phyloP scores from a whole-genome alignment of 345 rosid species.

The Bruguiera sexangula region DNA sequence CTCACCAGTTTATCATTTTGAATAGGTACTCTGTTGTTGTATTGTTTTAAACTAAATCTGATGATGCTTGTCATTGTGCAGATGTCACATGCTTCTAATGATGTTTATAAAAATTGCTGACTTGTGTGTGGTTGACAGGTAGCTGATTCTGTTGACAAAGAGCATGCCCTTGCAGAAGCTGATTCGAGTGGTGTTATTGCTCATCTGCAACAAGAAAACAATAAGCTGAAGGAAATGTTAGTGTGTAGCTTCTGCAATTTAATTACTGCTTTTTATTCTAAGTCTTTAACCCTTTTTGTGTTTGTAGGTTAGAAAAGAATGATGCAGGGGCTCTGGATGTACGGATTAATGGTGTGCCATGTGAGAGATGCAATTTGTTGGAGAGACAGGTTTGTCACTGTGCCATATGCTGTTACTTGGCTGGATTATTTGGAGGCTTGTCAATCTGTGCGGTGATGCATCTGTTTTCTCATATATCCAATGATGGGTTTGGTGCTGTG shows the following conservation, averaged over 20 bases:
- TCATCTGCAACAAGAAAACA: conserved; percentile 56
- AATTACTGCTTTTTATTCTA: background rate
- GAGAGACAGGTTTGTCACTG: conserved; percentile 51
- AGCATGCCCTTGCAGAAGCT: conserved; percentile 18
- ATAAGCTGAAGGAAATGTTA: conserved; percentile 55
- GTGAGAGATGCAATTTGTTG: conserved; percentile 47
- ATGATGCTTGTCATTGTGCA: too few relatives aligned
- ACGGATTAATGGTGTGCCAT: conserved; percentile 31
- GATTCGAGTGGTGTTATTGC: conserved; percentile 27
- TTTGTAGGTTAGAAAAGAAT: conserved; percentile 39
- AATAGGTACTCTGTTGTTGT: too few relatives aligned
- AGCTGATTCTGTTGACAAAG: conserved; percentile 7
- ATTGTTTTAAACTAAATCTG: background rate
- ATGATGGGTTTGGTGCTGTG: too few relatives aligned
- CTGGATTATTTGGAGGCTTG: background rate
- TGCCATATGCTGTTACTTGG: background rate
- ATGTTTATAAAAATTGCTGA: background rate
- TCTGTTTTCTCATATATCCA: background rate
- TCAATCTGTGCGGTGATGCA: background rate
- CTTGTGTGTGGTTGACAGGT: conserved; percentile 30
- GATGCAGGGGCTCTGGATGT: conserved; percentile 24
- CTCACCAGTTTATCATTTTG: too few relatives aligned
- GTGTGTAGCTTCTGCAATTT: conserved; percentile 10
- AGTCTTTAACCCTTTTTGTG: background rate
- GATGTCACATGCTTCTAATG: background rate